phyloP scores from a whole-genome alignment of 2,329 filamentous ascomycete species.

The Lasiodiplodia gonubiensis region DNA sequence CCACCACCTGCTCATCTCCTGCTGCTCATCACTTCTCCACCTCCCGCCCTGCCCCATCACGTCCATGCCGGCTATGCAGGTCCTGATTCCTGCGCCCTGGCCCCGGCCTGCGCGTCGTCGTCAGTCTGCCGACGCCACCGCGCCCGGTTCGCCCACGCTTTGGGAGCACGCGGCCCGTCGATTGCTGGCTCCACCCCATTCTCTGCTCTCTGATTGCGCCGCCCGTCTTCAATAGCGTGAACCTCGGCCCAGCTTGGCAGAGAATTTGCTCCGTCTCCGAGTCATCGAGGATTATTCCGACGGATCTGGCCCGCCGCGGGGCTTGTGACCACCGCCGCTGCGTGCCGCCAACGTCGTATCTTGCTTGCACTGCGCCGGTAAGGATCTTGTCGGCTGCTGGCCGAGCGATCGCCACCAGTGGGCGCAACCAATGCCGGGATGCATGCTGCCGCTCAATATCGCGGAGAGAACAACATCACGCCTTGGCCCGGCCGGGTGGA shows the following conservation, averaged over 20 bases:
- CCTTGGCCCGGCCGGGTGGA: constrained; percentile 23
- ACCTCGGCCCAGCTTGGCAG: neutral
- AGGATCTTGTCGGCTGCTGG: constrained; percentile 1
- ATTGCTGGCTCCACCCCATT: neutral
- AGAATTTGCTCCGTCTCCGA: constrained; percentile 12
- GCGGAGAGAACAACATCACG: constrained; percentile 18
- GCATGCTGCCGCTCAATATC: constrained; percentile 19
- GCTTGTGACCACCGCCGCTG: constrained; percentile 11
- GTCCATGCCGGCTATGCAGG: constrained; percentile 21
- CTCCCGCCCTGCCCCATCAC: constrained; percentile 24
- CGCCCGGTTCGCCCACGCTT: neutral
- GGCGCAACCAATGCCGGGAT: constrained; percentile 10
- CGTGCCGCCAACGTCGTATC: neutral
- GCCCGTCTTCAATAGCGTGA: constrained; percentile 5
- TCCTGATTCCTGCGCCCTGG: constrained; percentile 9
- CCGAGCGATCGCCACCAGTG: constrained; percentile 4
- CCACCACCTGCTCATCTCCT: constrained; percentile 5
- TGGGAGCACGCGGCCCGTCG: constrained; percentile 2
- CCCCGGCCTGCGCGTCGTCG: constrained; percentile 11
- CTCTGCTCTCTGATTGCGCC: constrained; percentile 15
- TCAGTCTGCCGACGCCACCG: constrained; percentile 24
- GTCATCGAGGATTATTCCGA: neutral
- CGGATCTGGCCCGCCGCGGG: neutral
- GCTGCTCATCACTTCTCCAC: constrained; percentile 19
- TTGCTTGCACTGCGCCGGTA: constrained; percentile 10